A percentile compares a stretch with the other conserved stretches of the same genome.
These are phyloP conservation scores for Fusarium hainanense DNA, from an alignment of 2,329 filamentous ascomycete genomes.

Conservation along the genomic window DNA sequence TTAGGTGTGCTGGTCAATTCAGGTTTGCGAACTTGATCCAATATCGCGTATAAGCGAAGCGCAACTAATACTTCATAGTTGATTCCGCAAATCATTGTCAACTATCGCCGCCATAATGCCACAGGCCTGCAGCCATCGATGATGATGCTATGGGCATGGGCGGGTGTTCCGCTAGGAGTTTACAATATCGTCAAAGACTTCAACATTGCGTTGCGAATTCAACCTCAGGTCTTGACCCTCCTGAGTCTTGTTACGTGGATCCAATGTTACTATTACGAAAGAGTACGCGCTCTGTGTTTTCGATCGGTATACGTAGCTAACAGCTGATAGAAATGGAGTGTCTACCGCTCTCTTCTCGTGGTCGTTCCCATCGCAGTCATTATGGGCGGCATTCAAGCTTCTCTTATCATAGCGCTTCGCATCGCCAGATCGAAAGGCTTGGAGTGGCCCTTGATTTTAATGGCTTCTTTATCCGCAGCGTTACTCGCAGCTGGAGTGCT, in stretches of 20 bases:
- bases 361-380: slow-evolving; percentile 62
- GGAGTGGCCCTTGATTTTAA: slow-evolving; percentile 72
- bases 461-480: slow-evolving; percentile 72
- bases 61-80: slow-evolving; percentile 56
- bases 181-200: slow-evolving; percentile 58
- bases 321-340: slow-evolving; percentile 60
- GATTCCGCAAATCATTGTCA: slow-evolving; percentile 76
- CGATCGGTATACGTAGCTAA: neutral
- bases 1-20: slow-evolving; percentile 72
- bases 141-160: slow-evolving; percentile 78
- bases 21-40: slow-evolving; percentile 53
- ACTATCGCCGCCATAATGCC: slow-evolving; percentile 73
- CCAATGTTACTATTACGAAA: slow-evolving; percentile 57
- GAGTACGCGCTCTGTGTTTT: slow-evolving; percentile 36
- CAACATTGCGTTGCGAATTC: slow-evolving; percentile 56
- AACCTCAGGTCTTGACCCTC: slow-evolving; percentile 57
- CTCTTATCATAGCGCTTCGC: slow-evolving; percentile 67
- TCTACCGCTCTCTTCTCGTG: slow-evolving; percentile 60
- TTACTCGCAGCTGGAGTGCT: slow-evolving; percentile 74
- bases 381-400: slow-evolving; percentile 70
- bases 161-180: slow-evolving; percentile 72
- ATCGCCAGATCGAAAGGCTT: slow-evolving; percentile 56
- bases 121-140: slow-evolving; percentile 73
- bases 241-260: slow-evolving; percentile 58
- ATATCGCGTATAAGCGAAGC: neutral